Conservation (phyloP, 2,329 filamentous ascomycete genomes). For the Triangularia setosa region DNA sequence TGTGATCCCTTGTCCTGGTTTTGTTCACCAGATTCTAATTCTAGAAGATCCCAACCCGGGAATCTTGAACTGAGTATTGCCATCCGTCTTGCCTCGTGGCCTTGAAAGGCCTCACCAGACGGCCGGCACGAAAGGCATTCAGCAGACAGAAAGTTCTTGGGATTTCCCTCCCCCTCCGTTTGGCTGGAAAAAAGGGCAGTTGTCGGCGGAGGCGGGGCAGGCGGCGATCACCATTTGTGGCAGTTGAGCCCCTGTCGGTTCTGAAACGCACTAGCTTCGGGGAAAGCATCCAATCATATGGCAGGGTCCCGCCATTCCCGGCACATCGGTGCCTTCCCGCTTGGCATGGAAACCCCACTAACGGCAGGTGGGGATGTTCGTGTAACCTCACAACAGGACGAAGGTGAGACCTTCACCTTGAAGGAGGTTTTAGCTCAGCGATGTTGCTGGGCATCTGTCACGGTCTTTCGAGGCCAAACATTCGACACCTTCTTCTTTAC, state of each 20-base stretch:
- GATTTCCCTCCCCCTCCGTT: neutral
- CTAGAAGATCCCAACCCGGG: neutral
- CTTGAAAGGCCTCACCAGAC: neutral
- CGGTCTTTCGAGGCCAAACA: too few species aligned
- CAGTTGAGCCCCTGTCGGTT: constrained; percentile 13
- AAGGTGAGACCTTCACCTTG: neutral
- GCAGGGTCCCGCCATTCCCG: neutral
- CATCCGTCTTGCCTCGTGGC: neutral
- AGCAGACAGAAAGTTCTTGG: neutral
- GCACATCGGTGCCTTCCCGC: neutral
- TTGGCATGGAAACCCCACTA: neutral
- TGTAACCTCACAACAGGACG: neutral
- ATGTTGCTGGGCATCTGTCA: too few species aligned
- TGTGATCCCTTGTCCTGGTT: neutral
- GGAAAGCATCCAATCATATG: constrained; percentile 9
- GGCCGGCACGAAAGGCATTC: neutral
- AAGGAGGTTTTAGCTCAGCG: too few species aligned
- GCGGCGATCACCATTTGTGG: constrained; percentile 18
- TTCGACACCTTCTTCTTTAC: too few species aligned
- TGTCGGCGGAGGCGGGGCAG: constrained; percentile 6
- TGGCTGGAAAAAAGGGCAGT: neutral
- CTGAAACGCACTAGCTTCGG: constrained; percentile 20
- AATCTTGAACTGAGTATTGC: neutral
- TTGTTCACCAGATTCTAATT: neutral
- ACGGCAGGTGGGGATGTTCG: neutral